phyloP scores from a whole-genome alignment of 2,329 filamentous ascomycete species.

The Fusarium metavorans region DNA sequence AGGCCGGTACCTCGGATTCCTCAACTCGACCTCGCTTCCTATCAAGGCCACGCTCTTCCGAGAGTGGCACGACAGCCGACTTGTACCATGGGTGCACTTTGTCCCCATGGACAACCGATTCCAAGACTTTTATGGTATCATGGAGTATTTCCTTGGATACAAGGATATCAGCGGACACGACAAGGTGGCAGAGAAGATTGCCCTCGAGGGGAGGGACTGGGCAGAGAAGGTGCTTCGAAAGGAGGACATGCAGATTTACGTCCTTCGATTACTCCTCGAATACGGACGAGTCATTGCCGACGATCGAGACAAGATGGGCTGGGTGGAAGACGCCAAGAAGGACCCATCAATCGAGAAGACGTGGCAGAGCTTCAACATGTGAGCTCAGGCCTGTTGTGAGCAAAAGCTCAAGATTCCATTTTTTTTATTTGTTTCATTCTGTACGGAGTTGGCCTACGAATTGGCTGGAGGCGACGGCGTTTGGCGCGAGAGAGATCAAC shows the following conservation, averaged over 20 bases:
- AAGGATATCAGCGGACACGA: constrained; percentile 63
- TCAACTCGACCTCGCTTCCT: constrained; percentile 76
- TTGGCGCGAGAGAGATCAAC: constrained; percentile 21
- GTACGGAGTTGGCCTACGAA: constrained; percentile 37
- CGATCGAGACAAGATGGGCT: constrained; percentile 64
- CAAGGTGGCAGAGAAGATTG: constrained; percentile 71
- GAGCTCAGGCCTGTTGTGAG: not conserved
- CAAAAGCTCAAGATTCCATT: not conserved
- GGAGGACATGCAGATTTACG: constrained; percentile 81
- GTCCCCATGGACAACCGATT: constrained; percentile 83
- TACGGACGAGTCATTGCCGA: constrained; percentile 69
- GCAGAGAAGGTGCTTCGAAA: constrained; percentile 74
- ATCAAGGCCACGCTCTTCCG: constrained; percentile 83
- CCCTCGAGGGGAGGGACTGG: constrained; percentile 74
- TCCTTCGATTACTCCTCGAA: constrained; percentile 72
- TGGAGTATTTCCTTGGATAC: constrained; percentile 80
- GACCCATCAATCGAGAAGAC: constrained; percentile 49
- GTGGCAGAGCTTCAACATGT: constrained; percentile 46
- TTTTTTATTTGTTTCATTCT: constrained; percentile 1
- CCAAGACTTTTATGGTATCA: constrained; percentile 76
- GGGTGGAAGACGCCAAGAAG: constrained; percentile 62
- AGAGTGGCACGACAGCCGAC: constrained; percentile 83
- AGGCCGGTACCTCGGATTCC: constrained; percentile 76
- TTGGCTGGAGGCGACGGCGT: constrained; percentile 36
- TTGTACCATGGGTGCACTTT: constrained; percentile 84